Base-by-base conservation (phyloP, 805 yeast genomes). In the Wickerhamiella occidentalis region DNA sequence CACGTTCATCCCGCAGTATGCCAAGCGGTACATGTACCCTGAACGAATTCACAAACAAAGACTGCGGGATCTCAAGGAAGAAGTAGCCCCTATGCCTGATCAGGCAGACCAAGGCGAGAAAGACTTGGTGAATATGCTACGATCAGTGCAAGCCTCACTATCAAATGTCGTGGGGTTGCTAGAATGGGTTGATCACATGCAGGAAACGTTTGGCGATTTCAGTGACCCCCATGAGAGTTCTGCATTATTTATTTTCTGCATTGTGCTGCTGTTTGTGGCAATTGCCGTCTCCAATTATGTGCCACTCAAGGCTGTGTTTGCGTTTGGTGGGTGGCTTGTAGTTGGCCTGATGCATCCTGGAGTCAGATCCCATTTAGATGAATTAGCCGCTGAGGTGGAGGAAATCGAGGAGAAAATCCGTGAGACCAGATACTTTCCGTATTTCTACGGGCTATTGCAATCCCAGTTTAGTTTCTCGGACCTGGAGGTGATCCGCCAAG, bases 221-320 rank as follows among this genome's bases (percentile, higher is more conserved):
- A 71, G 70, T 54, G 83, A 85, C 61, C 94, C 85, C 56, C 69
- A 75, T 46, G 64, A 70, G 29, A 76, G 90, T 0, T 80, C 92
- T 0, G 67, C 77, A 6, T 58, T 83, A 17, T 75, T 76, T 54
- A 71, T 75, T 12, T 63, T 48, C 23, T 37, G 53, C 7, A 52
- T 73, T 0, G 62, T 75, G 2, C 75, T 73, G 6, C 48, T 57
- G 4, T 15, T 48, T 12, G 8, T 21, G 4, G 45, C 52, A 4
- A 48, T 49, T 0, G 67, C 54, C 72, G 80, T 38, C 1, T 55
- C 63, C 8, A 51, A 56, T 11, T 53, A 51, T 15, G 55, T 64
- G 8, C 87, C 88, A 1, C 79, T 92, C 84, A 72, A 75, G 47
- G 51, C 71, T 0, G 66, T 82, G 1, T 74, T 82, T 30, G 77